Evolutionary conservation across 768 basidiomycete species (phyloP).

Genomic region (Tubosaeta sp.): DNA sequence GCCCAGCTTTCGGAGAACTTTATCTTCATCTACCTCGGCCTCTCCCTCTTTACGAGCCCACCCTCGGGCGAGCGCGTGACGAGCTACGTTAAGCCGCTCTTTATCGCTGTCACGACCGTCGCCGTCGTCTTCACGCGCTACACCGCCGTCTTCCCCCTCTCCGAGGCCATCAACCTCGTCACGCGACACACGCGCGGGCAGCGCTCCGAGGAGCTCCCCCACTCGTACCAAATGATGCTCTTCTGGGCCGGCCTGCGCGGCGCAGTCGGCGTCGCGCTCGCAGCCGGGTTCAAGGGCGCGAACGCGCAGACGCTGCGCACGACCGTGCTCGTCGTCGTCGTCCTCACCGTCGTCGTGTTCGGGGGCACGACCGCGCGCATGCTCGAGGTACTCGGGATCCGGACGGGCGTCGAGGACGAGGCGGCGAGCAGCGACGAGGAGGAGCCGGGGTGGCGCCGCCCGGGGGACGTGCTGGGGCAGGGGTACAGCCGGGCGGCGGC

Average conservation of each 20-base stretch:
- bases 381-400: conserved; percentile 95
- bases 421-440: conserved; percentile 58
- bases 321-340: conserved; percentile 93
- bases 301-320: conserved; percentile 89
- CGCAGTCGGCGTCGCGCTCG: conserved; percentile 96
- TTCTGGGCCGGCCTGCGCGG: conserved; percentile 98
- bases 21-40: conserved; percentile 98
- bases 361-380: conserved; percentile 97
- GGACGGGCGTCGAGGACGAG: conserved; percentile 93
- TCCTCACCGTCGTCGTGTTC: conserved; percentile 90
- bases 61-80: conserved; percentile 74
- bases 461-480: conserved; percentile 39
- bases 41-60: conserved; percentile 90
- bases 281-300: conserved; percentile 91
- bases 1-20: conserved; percentile 97
- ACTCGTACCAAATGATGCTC: conserved; percentile 99
- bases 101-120: conserved; percentile 88
- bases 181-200: conserved; percentile 80
- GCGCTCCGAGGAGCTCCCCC: conserved; percentile 85
- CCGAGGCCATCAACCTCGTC: conserved; percentile 93
- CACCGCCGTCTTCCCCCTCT: conserved; percentile 91
- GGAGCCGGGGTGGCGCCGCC: conserved; percentile 37
- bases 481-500: conserved; percentile 33
- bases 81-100: conserved; percentile 90
- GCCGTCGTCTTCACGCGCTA: conserved; percentile 95